Evolutionary conservation across 2,329 filamentous ascomycete genomes (phyloP).

Genomic region (Dryadomyces sulphureus): DNA sequence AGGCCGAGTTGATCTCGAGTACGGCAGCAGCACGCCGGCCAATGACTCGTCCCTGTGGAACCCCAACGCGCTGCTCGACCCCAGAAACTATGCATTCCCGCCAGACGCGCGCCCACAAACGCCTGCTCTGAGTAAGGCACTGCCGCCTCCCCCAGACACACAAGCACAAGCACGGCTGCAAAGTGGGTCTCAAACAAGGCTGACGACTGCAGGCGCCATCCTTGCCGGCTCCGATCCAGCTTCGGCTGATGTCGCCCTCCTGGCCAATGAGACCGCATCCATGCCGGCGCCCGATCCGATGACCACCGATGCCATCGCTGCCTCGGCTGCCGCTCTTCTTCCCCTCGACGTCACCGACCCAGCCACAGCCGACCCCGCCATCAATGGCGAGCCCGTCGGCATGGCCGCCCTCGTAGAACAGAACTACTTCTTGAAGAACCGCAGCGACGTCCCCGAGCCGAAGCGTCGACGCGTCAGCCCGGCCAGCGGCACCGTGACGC

Average conservation of each 20-base stretch:
- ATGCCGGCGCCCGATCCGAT: not conserved
- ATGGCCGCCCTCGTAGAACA: conserved; percentile 55
- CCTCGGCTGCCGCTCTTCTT: no score
- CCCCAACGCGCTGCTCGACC: conserved; percentile 16
- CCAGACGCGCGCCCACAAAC: not conserved
- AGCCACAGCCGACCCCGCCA: no score
- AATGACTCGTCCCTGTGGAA: conserved; percentile 22
- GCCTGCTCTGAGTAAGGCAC: no score
- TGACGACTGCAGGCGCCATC: not conserved
- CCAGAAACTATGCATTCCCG: conserved; percentile 1
- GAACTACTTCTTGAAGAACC: conserved; percentile 59
- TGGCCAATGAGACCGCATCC: not conserved
- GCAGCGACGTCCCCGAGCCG: conserved; percentile 38
- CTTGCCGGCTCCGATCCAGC: not conserved
- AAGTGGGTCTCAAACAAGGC: not conserved
- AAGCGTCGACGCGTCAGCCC: conserved; percentile 47
- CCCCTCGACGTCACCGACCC: no score
- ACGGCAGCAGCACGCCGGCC: not conserved
- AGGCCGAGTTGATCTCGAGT: conserved; percentile 15
- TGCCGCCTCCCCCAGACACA: not conserved
- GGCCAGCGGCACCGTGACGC: conserved; percentile 5
- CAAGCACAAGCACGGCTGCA: no score
- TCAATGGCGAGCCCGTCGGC: no score
- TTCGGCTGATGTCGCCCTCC: conserved; percentile 4
- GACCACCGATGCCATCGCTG: not conserved